Base-by-base conservation (phyloP, 1,284 basidiomycete species). In the Trichosporon sp. region DNA sequence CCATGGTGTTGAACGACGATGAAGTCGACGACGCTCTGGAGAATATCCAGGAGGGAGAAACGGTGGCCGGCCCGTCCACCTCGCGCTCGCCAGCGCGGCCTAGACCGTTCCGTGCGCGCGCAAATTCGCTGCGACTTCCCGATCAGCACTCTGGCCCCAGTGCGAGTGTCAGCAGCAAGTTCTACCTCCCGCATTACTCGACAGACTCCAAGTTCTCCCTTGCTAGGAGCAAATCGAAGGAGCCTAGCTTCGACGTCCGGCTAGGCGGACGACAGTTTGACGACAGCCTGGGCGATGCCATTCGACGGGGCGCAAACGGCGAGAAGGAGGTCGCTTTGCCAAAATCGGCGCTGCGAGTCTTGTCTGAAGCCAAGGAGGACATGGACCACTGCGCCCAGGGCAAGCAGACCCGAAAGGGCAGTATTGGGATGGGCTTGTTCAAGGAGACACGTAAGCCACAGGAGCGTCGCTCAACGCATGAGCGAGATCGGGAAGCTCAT, bases 351-450 rank as follows among this genome's bases (percentile, higher is more conserved):
- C 64, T 79, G 11, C 65, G 75, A 13, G 76, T 77, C 1, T 65
- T 81, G 10, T 74, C 59, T 21, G 74, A 81, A 61, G 78, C 75
- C 16, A 78, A 78, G 63, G 76, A 74, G 58, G 73, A 71, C 64
- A 61, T 74, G 54, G 71, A 72, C 32, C 44, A 66, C 19, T 60
- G 70, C 21, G 64, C 68, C n/a, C 36, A 60, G 27, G 70, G 70
- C 19, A 80, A 81, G 64, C 73, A 75, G 27, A 80, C 78, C 7
- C 68, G 80, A 40, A 81, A 81, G 67, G 79, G 77, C 44, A 78
- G 76, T 66, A 75, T 81, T 46, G 80, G 79, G 2, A 77, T 81
- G 76, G 80, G 80, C n/a, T 60, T 81, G 56, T 81, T 81, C 72
- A 78, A 75, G 63, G 79, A 81, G 70, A 72, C 71, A 37, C 61